phyloP scores from a whole-genome alignment of 179 eudicot species.

The Beta macrorhiza region DNA sequence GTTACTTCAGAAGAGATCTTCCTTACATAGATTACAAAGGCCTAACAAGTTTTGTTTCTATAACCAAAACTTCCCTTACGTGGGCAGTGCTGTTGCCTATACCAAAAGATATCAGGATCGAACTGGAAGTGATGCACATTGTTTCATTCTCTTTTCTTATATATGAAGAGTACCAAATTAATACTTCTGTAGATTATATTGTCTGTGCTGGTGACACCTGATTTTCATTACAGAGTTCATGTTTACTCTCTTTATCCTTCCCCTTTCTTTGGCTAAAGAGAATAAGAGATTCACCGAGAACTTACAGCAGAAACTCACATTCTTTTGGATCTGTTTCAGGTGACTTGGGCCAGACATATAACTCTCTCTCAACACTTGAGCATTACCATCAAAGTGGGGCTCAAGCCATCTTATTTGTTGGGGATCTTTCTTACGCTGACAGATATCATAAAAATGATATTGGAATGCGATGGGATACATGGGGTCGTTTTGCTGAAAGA shows the following conservation, averaged over 20 bases:
- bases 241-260: not conserved
- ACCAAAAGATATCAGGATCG: not conserved
- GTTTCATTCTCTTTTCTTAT: not conserved
- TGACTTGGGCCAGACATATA: slow-evolving; percentile 92
- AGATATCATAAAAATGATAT: slow-evolving; percentile 68
- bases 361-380: slow-evolving; percentile 79
- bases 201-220: not conserved
- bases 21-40: not conserved
- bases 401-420: slow-evolving; percentile 76
- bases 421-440: slow-evolving; percentile 97
- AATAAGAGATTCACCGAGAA: not conserved
- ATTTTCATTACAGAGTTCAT: not conserved
- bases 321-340: slow-evolving; percentile 45
- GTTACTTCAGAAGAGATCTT: not conserved
- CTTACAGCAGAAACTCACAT: not conserved
- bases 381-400: slow-evolving; percentile 75
- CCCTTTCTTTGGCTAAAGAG: not conserved
- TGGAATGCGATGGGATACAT: slow-evolving; percentile 92
- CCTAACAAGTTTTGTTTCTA: not conserved
- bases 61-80: not conserved
- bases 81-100: not conserved
- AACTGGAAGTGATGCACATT: not conserved
- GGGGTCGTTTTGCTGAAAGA: slow-evolving; percentile 81
- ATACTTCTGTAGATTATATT: not conserved
- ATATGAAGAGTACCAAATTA: not conserved